phyloP scores from a whole-genome alignment of 331 rosid species.

The Acacia concinna region DNA sequence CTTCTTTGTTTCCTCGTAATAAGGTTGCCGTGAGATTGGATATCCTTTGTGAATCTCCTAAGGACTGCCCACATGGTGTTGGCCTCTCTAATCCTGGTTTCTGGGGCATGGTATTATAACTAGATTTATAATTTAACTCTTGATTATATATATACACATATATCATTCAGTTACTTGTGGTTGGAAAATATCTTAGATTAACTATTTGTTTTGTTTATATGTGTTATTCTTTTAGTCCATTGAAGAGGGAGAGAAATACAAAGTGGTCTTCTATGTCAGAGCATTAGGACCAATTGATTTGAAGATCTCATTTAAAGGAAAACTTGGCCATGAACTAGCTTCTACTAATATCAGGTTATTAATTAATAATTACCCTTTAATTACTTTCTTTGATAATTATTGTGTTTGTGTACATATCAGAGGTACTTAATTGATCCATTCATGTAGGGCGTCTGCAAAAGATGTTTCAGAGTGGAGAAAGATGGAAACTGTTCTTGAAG shows the following conservation, averaged over 20 bases:
- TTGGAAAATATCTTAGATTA: background rate
- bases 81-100: constrained; percentile 1
- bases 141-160: too few relatives aligned
- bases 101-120: background rate
- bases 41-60: background rate
- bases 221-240: background rate
- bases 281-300: background rate
- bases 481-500: background rate
- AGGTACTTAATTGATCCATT: background rate
- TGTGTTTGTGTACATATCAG: background rate
- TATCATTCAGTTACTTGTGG: too few relatives aligned
- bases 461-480: background rate
- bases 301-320: background rate
- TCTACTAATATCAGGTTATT: background rate
- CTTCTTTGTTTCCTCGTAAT: background rate
- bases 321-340: background rate
- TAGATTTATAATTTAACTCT: background rate
- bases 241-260: background rate
- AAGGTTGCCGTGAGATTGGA: background rate
- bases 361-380: background rate
- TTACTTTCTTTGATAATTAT: background rate
- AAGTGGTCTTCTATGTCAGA: background rate
- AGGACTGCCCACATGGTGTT: background rate
- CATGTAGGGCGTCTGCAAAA: background rate
- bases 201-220: background rate